phyloP scores from a whole-genome alignment of 441 rosid species.

The Manihot esculenta region DNA sequence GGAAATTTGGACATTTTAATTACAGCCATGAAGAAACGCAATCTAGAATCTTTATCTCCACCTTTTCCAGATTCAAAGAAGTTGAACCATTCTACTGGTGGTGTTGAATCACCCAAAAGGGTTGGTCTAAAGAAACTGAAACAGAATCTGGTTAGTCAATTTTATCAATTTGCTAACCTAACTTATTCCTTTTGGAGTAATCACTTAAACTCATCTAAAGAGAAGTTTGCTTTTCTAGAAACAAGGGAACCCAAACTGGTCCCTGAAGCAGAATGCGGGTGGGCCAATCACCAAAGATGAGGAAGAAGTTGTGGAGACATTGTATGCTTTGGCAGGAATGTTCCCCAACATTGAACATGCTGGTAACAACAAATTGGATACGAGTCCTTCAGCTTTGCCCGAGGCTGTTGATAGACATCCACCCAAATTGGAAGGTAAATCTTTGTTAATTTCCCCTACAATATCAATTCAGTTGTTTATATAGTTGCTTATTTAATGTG shows the following conservation, averaged over 20 bases:
- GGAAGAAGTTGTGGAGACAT: constrained; percentile 86
- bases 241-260: constrained; percentile 41
- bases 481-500: neutral
- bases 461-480: no score
- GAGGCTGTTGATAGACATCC: constrained; percentile 33
- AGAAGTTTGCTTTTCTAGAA: constrained; percentile 36
- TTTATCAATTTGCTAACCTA: constrained; percentile 24
- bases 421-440: constrained; percentile 30
- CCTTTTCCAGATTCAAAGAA: constrained; percentile 59
- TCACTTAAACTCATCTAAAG: constrained; percentile 20
- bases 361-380: constrained; percentile 26
- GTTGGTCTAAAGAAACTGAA: constrained; percentile 43
- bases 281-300: constrained; percentile 88
- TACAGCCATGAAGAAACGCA: constrained; percentile 85
- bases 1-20: constrained; percentile 26
- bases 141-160: constrained; percentile 51
- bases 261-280: constrained; percentile 31
- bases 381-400: constrained; percentile 25
- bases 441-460: neutral
- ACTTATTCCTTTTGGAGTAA: constrained; percentile 21
- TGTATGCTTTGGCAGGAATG: constrained; percentile 81
- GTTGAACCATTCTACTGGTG: constrained; percentile 39
- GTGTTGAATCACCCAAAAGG: constrained; percentile 39
- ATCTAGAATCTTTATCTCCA: constrained; percentile 53
- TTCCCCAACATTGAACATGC: constrained; percentile 37